Base-by-base conservation (phyloP, 2,329 filamentous ascomycete species). In the Arachnopeziza araneosa region DNA sequence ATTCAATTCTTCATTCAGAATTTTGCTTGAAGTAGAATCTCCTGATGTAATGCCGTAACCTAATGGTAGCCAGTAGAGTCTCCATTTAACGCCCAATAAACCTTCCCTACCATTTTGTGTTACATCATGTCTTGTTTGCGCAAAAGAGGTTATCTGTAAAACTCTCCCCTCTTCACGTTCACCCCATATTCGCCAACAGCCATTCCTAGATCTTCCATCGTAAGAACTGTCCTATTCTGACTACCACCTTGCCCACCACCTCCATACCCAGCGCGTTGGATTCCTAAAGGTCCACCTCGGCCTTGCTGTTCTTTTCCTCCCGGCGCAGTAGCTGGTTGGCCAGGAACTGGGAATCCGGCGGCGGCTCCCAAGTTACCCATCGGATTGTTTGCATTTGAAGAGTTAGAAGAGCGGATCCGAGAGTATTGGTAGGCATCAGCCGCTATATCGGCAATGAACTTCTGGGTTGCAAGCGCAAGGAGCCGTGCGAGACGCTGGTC, bases 141-240 rank as follows among this genome's bases (percentile, higher is more conserved):
- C 24, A n/a, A 9, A 36, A 23, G 17, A 5, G 6, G 54, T 74
- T 68, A 97, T 69, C 93, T 83, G 75, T 99, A 99, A 73, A 98
- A 99, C 78, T 99, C 95, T 71, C 93, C 93, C 65, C 95, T 83
- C 84, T 96, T 98, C 57, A 98, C 90, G 73, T 96, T 99, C 56
- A 99, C 92, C 1, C 95, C 95, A 73, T 98, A 99, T 79, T 99
- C 95, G 32, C 90, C 90, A 30, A 98, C 93, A 1, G 95, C 95
- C 92, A 98, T 98, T 19, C 95, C 95, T 69, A 99, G 75, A 74
- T 99, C 95, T 77, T 99, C 95, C 95, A 99, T 98, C 0, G 95
- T 98, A 63, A 99, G 80, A 58, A 99, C 93, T 21, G 95, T 97
- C 64, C 92, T 83, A 65, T 96, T 96, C 77, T 96, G 91, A 58